Conservation (phyloP, 2,329 filamentous ascomycete genomes). For the Camptophora hylomeconis region DNA sequence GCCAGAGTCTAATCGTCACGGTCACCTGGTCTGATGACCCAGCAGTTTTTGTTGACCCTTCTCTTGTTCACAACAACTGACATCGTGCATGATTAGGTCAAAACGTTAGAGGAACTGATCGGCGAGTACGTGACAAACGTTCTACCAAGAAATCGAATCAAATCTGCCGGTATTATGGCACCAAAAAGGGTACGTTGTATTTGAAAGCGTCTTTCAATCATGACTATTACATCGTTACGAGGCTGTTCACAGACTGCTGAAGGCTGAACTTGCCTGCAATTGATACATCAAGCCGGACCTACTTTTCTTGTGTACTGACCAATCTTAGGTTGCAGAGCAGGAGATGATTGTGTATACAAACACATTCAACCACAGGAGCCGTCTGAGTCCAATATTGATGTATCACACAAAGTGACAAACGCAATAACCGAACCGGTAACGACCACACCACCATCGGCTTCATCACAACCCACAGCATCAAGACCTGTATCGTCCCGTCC, state of each 20-base stretch:
- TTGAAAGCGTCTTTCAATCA: constrained; percentile 1
- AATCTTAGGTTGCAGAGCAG: constrained; percentile 41
- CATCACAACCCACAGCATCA: constrained; percentile 11
- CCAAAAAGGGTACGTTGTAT: constrained; percentile 26
- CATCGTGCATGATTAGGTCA: no score
- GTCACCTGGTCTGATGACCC: no score
- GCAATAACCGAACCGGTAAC: background rate
- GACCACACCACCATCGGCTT: constrained; percentile 4
- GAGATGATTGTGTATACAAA: constrained; percentile 37
- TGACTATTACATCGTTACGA: constrained; percentile 1
- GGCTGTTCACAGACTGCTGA: no score
- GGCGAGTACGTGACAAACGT: background rate
- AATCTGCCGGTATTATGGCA: constrained; percentile 26
- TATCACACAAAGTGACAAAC: no score
- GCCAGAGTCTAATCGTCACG: no score
- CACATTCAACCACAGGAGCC: constrained; percentile 27
- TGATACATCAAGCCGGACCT: no score
- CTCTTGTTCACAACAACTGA: no score
- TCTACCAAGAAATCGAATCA: constrained; percentile 3
- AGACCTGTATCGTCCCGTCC: constrained; percentile 17
- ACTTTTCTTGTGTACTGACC: constrained; percentile 6
- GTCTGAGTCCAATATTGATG: no score
- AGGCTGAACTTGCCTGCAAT: background rate
- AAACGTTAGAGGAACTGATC: no score
- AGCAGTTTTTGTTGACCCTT: no score